Percentiles rank a stretch among this genome's conserved stretches.
Conservation (phyloP, 2,329 filamentous ascomycete species). For the Verruconis gallopava region DNA sequence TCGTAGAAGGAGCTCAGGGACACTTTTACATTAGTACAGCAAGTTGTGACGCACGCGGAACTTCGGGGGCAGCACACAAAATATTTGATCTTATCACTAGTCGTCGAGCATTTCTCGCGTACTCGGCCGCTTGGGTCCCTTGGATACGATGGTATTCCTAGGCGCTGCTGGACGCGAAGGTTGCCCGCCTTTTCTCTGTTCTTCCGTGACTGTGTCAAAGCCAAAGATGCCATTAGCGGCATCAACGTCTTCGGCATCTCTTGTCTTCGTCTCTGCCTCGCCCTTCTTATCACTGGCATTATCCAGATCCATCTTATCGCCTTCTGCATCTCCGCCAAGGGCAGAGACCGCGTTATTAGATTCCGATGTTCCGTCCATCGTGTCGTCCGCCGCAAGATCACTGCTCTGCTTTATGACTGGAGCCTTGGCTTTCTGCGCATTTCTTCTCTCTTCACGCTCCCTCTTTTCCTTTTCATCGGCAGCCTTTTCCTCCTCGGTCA, state of each 20-base stretch:
- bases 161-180: background rate
- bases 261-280: conserved; percentile 5
- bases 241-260: background rate
- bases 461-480: conserved; percentile 17
- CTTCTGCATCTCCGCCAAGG: conserved; percentile 7
- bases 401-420: conserved; percentile 11
- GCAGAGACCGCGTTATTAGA: conserved; percentile 3
- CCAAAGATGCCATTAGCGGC: background rate
- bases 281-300: background rate
- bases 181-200: background rate
- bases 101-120: conserved; percentile 27
- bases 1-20: too few relatives aligned
- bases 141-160: conserved; percentile 16
- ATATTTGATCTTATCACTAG: too few relatives aligned
- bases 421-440: conserved; percentile 18
- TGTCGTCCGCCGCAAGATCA: conserved; percentile 22
- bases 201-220: background rate
- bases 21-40: too few relatives aligned
- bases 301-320: conserved; percentile 7
- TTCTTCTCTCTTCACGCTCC: conserved; percentile 29
- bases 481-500: conserved; percentile 19
- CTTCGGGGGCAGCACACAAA: too few relatives aligned
- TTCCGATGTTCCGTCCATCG: background rate
- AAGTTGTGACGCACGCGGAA: too few relatives aligned
- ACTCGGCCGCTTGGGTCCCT: conserved; percentile 22